Conservation (phyloP, 1,284 basidiomycete species). For the Spongiforma sp. region DNA sequence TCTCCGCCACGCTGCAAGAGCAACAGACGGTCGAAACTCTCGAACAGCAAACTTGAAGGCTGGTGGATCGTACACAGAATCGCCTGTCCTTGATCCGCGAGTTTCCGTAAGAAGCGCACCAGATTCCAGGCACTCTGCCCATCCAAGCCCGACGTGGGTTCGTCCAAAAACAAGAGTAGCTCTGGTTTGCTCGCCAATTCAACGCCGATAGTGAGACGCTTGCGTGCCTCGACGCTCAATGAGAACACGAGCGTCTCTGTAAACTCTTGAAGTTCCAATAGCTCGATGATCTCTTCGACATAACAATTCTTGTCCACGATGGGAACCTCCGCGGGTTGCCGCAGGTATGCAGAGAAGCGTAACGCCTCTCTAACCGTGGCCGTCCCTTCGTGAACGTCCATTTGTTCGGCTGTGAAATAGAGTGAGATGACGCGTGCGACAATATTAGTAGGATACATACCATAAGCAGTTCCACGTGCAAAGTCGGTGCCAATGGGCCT, state of each 20-base stretch:
- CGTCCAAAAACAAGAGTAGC: constrained; percentile 78
- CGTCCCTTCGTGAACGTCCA: constrained; percentile 87
- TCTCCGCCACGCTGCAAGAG: constrained; percentile 71
- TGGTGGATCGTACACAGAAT: constrained; percentile 81
- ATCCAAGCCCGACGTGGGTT: constrained; percentile 72
- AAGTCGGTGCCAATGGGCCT: constrained; percentile 78
- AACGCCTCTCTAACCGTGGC: constrained; percentile 90
- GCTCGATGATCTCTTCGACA: constrained; percentile 76
- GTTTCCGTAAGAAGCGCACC: constrained; percentile 82
- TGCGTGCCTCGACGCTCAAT: constrained; percentile 79
- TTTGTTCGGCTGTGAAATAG: constrained; percentile 88
- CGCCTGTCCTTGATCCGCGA: constrained; percentile 87
- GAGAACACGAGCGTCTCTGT: constrained; percentile 67
- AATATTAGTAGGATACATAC: constrained; percentile 38
- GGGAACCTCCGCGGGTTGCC: constrained; percentile 79
- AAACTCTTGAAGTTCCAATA: constrained; percentile 69
- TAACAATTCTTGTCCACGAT: constrained; percentile 84
- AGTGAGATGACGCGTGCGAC: no score
- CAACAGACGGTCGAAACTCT: constrained; percentile 78
- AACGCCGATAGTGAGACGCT: constrained; percentile 89
- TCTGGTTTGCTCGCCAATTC: constrained; percentile 87
- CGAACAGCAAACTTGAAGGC: constrained; percentile 66
- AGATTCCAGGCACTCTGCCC: constrained; percentile 87
- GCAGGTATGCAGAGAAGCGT: constrained; percentile 87
- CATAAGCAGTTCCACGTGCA: constrained; percentile 77